Percentiles rank a stretch among this genome's conserved stretches.
Conservation (phyloP, 1,284 basidiomycete species). For the Pseudozyma sp. region DNA sequence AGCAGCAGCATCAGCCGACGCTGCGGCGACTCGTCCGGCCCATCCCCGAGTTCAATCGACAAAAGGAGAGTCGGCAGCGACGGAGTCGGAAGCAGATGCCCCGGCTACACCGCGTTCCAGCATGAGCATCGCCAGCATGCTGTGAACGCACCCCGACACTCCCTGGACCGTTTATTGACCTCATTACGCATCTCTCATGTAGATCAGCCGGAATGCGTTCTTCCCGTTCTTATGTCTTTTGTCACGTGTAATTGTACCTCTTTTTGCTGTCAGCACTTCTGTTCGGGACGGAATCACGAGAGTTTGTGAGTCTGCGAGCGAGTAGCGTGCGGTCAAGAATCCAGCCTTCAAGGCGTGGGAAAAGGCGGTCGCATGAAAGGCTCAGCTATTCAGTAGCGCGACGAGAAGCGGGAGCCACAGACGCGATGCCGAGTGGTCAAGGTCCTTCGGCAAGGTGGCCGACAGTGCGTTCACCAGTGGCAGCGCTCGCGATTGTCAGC, state of each 20-base stretch:
- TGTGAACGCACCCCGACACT: slow-evolving; percentile 14
- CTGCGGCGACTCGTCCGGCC: background rate
- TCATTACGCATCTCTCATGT: background rate
- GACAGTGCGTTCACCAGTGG: too few species aligned
- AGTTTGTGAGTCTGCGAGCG: too few species aligned
- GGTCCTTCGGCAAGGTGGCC: too few species aligned
- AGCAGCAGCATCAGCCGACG: background rate
- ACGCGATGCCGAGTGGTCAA: too few species aligned
- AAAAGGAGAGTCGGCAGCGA: slow-evolving; percentile 11
- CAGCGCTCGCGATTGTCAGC: too few species aligned
- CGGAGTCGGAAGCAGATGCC: slow-evolving; percentile 14
- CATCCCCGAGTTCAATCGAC: slow-evolving; percentile 26
- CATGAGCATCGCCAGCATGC: slow-evolving; percentile 50
- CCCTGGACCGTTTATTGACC: background rate
- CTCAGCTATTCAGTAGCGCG: too few species aligned
- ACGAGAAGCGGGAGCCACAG: too few species aligned
- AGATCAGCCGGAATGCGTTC: too few species aligned
- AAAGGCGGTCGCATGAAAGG: too few species aligned
- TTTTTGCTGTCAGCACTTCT: slow-evolving; percentile 1
- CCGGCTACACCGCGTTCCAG: slow-evolving; percentile 29
- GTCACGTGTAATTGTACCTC: slow-evolving; percentile 17
- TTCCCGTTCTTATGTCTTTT: background rate
- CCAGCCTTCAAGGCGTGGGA: too few species aligned
- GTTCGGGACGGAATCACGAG: too few species aligned
- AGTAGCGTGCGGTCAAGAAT: too few species aligned